Conservation (phyloP, 2,329 filamentous ascomycete genomes). For the Colletotrichum tropicale region DNA sequence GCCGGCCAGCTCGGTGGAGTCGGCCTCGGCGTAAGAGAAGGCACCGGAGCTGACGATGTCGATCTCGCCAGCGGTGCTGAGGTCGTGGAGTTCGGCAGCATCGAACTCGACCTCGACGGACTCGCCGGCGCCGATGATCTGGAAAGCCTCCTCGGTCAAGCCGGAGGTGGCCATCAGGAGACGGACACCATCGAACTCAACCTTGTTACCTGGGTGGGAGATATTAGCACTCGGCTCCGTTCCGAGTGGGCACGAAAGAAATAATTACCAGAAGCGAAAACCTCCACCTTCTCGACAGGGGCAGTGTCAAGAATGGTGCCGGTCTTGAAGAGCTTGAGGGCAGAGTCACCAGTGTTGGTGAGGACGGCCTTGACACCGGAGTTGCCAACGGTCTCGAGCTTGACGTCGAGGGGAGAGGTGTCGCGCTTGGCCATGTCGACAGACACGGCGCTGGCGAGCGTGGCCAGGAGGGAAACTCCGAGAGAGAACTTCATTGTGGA, state of each 20-base stretch:
- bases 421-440: constrained; percentile 15
- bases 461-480: constrained; percentile 5
- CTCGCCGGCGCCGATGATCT: constrained; percentile 50
- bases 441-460: constrained; percentile 13
- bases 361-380: constrained; percentile 52
- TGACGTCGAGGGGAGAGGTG: constrained; percentile 37
- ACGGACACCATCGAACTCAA: constrained; percentile 59
- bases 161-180: constrained; percentile 49
- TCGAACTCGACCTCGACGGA: constrained; percentile 59
- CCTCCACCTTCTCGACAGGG: constrained; percentile 54
- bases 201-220: constrained; percentile 23
- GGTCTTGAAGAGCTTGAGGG: constrained; percentile 52
- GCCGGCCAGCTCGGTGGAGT: constrained; percentile 59
- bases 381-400: constrained; percentile 48
- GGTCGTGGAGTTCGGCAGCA: constrained; percentile 59
- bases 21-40: constrained; percentile 58
- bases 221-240: not conserved
- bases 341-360: constrained; percentile 50
- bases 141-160: constrained; percentile 55
- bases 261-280: constrained; percentile 44
- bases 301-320: constrained; percentile 53
- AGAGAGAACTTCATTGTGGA: constrained; percentile 12
- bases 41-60: constrained; percentile 60
- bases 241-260: constrained; percentile 11
- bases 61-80: constrained; percentile 55